Percentiles rank a stretch among this genome's conserved stretches.
phyloP scores from a whole-genome alignment of 2,329 filamentous ascomycete genomes.

The Aspergillus spinulosporus region DNA sequence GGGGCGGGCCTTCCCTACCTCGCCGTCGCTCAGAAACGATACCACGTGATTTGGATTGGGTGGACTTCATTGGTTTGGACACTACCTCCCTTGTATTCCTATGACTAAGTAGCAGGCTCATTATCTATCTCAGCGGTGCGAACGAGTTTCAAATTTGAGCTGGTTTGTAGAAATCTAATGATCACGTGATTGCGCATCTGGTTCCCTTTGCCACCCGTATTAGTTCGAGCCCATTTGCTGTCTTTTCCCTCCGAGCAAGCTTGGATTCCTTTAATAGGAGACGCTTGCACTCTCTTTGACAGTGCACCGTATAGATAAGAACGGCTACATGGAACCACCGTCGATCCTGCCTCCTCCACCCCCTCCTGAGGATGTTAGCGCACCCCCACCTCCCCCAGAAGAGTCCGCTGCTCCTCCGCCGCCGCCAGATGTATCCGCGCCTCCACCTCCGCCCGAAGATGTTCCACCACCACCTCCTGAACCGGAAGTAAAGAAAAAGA shows the following conservation, averaged over 20 bases:
- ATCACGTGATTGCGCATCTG: conserved; percentile 29
- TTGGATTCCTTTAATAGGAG: neutral
- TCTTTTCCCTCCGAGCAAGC: conserved; percentile 2
- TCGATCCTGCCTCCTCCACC: conserved; percentile 30
- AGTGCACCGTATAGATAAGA: conserved; percentile 39
- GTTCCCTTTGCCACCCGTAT: conserved; percentile 24
- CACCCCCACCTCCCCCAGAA: conserved; percentile 44
- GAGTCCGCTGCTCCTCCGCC: conserved; percentile 44
- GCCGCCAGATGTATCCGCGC: conserved; percentile 36
- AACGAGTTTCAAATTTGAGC: conserved; percentile 1
- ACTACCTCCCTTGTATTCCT: conserved; percentile 34
- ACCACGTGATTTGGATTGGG: conserved; percentile 25
- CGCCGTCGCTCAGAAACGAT: conserved; percentile 19
- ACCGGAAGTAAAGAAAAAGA: conserved; percentile 54
- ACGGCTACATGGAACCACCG: conserved; percentile 25
- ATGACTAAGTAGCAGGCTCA: conserved; percentile 22
- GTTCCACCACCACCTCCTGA: conserved; percentile 43
- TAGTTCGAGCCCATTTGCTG: conserved; percentile 29
- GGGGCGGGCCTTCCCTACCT: conserved; percentile 13
- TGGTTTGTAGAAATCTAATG: conserved; percentile 2
- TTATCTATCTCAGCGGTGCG: conserved; percentile 5
- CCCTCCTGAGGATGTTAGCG: conserved; percentile 35
- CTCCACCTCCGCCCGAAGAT: conserved; percentile 46
- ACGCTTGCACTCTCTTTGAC: conserved; percentile 10
- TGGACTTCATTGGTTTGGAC: conserved; percentile 28